A percentile compares a stretch with the other conserved stretches of the same genome.
Conservation (phyloP, 2,329 filamentous ascomycete species). For the Xylariaceae sp. region DNA sequence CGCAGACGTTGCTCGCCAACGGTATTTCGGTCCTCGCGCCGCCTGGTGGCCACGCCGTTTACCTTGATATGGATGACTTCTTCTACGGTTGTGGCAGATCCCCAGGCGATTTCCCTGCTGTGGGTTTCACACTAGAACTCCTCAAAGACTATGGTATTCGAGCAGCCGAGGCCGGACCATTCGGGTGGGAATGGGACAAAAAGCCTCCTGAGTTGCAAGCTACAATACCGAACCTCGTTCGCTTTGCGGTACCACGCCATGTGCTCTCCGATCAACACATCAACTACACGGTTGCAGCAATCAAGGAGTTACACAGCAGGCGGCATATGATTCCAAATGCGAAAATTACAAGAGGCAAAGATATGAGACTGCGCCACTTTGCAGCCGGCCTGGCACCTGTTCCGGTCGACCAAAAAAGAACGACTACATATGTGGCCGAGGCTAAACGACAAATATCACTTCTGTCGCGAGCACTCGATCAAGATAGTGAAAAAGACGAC, state of each 20-base stretch:
- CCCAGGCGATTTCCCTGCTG: conserved; percentile 13
- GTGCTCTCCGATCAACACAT: conserved; percentile 20
- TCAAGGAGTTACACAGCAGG: conserved; percentile 14
- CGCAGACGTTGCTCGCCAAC: conserved; percentile 9
- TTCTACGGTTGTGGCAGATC: conserved; percentile 18
- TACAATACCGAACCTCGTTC: conserved; percentile 17
- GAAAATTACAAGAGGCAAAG: conserved; percentile 16
- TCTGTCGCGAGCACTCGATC: conserved; percentile 12
- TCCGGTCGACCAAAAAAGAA: neutral
- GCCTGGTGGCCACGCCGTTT: conserved; percentile 19
- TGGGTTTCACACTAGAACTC: conserved; percentile 18
- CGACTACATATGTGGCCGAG: conserved; percentile 11
- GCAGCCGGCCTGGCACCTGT: conserved; percentile 15
- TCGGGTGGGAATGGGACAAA: conserved; percentile 21
- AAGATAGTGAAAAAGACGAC: neutral
- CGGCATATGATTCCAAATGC: conserved; percentile 19
- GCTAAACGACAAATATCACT: conserved; percentile 12
- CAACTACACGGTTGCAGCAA: conserved; percentile 16
- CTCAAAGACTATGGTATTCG: conserved; percentile 17
- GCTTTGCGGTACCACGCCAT: conserved; percentile 19
- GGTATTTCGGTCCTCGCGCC: conserved; percentile 14
- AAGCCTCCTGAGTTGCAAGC: conserved; percentile 11
- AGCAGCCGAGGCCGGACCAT: conserved; percentile 15
- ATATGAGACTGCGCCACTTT: conserved; percentile 19
- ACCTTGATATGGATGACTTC: conserved; percentile 21